A percentile compares a stretch with the other conserved stretches of the same genome.
phyloP scores from a whole-genome alignment of 176 grass and related monocot species.

The Aegilops umbellulata region DNA sequence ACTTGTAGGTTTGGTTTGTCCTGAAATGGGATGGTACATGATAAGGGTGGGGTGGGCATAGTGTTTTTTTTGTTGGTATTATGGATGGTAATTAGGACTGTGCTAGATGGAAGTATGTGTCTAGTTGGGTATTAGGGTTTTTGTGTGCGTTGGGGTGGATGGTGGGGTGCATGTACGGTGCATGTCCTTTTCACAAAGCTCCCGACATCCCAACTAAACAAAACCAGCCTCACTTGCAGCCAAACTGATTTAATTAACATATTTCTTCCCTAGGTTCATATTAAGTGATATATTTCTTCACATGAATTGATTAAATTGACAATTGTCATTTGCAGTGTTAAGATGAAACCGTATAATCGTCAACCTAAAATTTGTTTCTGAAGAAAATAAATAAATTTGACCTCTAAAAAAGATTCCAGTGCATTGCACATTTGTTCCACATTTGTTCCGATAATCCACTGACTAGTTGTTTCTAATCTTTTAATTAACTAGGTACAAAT shows the following conservation, averaged over 20 bases:
- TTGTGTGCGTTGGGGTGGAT: constrained; percentile 15
- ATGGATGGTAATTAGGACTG: constrained; percentile 36
- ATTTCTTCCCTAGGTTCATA: not conserved
- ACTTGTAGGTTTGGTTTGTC: constrained; percentile 19
- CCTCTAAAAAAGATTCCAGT: no score
- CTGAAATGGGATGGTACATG: constrained; percentile 27
- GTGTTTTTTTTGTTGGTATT: not conserved
- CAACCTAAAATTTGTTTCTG: no score
- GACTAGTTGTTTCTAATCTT: not conserved
- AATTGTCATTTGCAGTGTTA: not conserved
- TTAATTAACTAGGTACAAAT: not conserved
- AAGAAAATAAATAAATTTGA: no score
- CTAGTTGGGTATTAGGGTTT: constrained; percentile 60
- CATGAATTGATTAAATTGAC: not conserved
- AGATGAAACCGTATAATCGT: no score
- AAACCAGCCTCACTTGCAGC: constrained; percentile 25
- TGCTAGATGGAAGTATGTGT: not conserved
- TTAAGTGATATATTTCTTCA: not conserved
- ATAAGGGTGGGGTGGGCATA: constrained; percentile 24
- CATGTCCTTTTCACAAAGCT: constrained; percentile 44
- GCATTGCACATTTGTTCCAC: no score
- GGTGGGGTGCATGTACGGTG: constrained; percentile 40
- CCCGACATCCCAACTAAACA: constrained; percentile 48
- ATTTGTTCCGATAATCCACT: not conserved
- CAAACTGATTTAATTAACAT: not conserved